Conservation (phyloP, 495 filamentous ascomycete species). For the Parathielavia hyrcaniae region DNA sequence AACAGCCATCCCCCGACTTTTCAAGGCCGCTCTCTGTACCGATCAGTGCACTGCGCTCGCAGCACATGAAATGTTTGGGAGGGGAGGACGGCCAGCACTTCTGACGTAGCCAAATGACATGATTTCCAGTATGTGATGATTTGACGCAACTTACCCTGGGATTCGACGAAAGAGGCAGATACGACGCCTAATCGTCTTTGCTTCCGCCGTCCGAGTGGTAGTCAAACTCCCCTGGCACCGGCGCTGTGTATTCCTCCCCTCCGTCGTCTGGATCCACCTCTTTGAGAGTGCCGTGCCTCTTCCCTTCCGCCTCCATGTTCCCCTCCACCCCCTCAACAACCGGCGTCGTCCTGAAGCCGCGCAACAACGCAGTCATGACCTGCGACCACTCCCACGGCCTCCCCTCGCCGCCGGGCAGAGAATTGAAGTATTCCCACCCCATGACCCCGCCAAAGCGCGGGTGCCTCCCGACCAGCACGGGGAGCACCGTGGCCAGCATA, state of each 20-base stretch:
- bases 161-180: conserved; percentile 3
- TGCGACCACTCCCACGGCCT: conserved; percentile 66
- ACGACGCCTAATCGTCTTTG: neutral
- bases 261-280: conserved; percentile 19
- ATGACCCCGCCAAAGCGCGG: conserved; percentile 65
- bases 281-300: neutral
- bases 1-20: too few relatives aligned
- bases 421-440: conserved; percentile 87
- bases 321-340: neutral
- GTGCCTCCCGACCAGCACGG: conserved; percentile 35
- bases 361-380: conserved; percentile 34
- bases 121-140: neutral
- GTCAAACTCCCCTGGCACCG: conserved; percentile 26
- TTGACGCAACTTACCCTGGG: neutral
- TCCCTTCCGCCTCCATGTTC: neutral
- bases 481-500: conserved; percentile 31
- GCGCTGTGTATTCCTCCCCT: conserved; percentile 11
- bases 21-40: too few relatives aligned
- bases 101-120: neutral
- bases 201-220: conserved; percentile 28
- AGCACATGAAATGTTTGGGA: too few relatives aligned
- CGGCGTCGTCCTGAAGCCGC: conserved; percentile 17
- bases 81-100: neutral
- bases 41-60: too few relatives aligned
- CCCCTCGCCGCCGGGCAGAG: conserved; percentile 51